Evolutionary conservation across 2,329 filamentous ascomycete genomes (phyloP).

Genomic region (Exophiala calicioides): DNA sequence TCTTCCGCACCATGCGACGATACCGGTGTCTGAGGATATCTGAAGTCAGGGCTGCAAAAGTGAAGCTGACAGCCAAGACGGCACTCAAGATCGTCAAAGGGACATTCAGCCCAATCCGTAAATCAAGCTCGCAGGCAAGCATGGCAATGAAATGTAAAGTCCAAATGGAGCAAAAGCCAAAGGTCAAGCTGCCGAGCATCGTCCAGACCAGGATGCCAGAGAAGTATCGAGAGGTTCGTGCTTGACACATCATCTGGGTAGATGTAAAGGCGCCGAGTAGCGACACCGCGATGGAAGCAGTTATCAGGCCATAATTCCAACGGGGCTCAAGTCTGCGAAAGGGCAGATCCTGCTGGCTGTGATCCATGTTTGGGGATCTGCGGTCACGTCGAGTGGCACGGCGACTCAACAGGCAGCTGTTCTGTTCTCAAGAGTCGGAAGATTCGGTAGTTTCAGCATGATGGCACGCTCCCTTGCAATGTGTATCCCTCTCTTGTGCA

Average conservation of each 20-base stretch:
- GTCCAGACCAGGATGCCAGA: constrained; percentile 36
- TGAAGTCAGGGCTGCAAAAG: constrained; percentile 30
- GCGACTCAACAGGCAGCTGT: neutral
- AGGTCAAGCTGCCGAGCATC: constrained; percentile 34
- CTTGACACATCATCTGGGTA: constrained; percentile 38
- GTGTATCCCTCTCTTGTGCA: neutral
- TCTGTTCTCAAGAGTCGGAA: neutral
- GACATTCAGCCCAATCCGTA: constrained; percentile 34
- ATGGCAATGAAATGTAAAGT: constrained; percentile 38
- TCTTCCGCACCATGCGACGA: constrained; percentile 12
- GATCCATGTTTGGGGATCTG: constrained; percentile 5
- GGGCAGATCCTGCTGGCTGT: neutral
- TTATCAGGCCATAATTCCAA: constrained; percentile 35
- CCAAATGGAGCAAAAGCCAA: constrained; percentile 39
- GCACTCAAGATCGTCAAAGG: constrained; percentile 33
- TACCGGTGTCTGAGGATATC: constrained; percentile 35
- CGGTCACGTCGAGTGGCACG: neutral
- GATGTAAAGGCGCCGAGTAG: constrained; percentile 38
- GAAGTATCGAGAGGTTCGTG: constrained; percentile 34
- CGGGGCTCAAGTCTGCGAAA: constrained; percentile 29
- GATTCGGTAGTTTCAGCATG: neutral
- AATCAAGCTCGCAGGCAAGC: constrained; percentile 37
- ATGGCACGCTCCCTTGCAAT: neutral
- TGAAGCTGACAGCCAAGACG: constrained; percentile 28
- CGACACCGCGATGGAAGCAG: constrained; percentile 36